Conservation (phyloP, 1,284 basidiomycete genomes). For the Gymnopus androsaceus region DNA sequence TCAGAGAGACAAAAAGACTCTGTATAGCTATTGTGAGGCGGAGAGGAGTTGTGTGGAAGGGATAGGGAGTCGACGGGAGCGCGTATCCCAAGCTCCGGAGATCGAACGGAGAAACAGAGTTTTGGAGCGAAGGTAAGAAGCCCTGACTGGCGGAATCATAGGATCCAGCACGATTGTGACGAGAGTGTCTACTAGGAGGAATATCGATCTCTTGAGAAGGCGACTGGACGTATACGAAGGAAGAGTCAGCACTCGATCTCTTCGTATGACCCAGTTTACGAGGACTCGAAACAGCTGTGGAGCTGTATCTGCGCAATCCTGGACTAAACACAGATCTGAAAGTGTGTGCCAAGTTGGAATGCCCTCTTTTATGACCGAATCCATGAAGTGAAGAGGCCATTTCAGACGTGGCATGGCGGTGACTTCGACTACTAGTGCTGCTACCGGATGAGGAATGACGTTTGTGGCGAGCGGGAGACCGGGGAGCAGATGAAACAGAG, state of each 20-base stretch:
- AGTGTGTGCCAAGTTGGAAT: neutral
- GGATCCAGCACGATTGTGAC: neutral
- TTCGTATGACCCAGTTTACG: neutral
- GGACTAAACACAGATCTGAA: neutral
- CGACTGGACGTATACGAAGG: neutral
- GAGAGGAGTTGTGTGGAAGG: neutral
- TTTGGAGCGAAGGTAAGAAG: neutral
- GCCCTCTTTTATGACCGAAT: neutral
- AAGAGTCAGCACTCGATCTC: neutral
- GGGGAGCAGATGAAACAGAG: neutral
- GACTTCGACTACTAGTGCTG: neutral
- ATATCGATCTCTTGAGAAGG: neutral
- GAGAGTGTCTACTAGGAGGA: neutral
- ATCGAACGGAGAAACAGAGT: neutral
- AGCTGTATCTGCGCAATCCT: neutral
- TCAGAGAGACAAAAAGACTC: neutral
- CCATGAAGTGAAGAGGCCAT: neutral
- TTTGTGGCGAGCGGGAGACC: neutral
- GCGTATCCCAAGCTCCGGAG: constrained; percentile 1
- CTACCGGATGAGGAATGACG: neutral
- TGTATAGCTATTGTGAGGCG: neutral
- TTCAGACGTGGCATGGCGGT: neutral
- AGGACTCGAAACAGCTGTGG: neutral
- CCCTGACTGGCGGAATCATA: neutral
- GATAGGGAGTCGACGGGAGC: neutral